Evolutionary conservation across 2,329 filamentous ascomycete species (phyloP).

Genomic region (Teratosphaeria nubilosa): DNA sequence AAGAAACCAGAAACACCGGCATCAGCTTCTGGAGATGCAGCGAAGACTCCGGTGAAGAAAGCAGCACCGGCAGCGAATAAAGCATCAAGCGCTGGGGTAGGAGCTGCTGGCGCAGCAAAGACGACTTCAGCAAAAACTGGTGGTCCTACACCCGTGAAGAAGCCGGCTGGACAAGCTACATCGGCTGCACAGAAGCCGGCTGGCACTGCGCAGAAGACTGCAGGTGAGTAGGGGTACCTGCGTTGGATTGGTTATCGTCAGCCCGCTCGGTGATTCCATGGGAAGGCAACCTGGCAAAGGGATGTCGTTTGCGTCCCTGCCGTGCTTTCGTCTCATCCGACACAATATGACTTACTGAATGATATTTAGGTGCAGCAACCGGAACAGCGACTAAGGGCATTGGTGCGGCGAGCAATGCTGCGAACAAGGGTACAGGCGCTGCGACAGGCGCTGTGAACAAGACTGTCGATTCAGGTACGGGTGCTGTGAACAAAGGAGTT

Average conservation of each 20-base stretch:
- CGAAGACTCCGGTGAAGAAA: constrained; percentile 15
- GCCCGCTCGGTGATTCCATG: too few species aligned
- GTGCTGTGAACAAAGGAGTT: constrained; percentile 18
- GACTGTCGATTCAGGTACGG: constrained; percentile 13
- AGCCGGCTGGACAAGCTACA: constrained; percentile 9
- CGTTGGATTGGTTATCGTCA: not conserved
- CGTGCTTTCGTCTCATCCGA: not conserved
- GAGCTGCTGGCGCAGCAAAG: constrained; percentile 3
- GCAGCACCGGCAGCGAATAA: constrained; percentile 9
- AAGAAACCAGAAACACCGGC: constrained; percentile 3
- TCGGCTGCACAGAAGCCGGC: constrained; percentile 7
- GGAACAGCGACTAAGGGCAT: constrained; percentile 18
- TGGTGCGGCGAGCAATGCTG: constrained; percentile 11
- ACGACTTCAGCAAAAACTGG: constrained; percentile 12
- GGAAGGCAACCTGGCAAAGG: not conserved
- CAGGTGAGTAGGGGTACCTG: not conserved
- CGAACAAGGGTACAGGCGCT: constrained; percentile 6
- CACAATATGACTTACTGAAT: not conserved
- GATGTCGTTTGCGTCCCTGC: not conserved
- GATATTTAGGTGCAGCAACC: constrained; percentile 5
- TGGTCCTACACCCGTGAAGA: constrained; percentile 8
- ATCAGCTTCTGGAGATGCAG: constrained; percentile 14
- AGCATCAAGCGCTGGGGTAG: constrained; percentile 2
- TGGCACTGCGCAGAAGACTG: constrained; percentile 5
- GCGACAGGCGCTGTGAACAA: constrained; percentile 20